phyloP scores from a whole-genome alignment of 2,329 filamentous ascomycete species.

The Hawksworthiomyces lignivorus region DNA sequence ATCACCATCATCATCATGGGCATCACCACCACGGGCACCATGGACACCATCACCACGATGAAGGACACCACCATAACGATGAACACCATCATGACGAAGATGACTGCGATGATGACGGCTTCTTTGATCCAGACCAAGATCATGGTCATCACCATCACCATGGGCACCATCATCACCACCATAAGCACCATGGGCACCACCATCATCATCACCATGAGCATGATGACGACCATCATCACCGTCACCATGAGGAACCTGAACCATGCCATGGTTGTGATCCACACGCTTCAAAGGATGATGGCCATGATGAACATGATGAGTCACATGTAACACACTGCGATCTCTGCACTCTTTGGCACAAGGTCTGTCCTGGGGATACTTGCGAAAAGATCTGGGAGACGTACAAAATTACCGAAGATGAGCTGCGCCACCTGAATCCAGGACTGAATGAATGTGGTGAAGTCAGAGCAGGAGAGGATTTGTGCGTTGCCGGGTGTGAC shows the following conservation, averaged over 20 bases:
- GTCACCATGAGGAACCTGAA: background rate
- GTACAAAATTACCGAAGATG: constrained; percentile 1
- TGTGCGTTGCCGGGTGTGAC: constrained; percentile 9
- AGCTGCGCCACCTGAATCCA: constrained; percentile 8
- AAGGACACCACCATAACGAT: background rate
- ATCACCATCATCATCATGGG: background rate
- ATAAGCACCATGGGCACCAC: constrained; percentile 1
- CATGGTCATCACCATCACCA: background rate
- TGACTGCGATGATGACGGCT: background rate
- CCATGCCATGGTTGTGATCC: no score
- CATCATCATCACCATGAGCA: background rate
- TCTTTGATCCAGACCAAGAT: no score
- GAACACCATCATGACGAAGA: no score
- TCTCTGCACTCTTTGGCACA: constrained; percentile 7
- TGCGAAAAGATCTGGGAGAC: background rate
- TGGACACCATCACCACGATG: background rate
- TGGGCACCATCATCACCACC: no score
- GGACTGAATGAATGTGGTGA: background rate
- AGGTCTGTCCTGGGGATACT: constrained; percentile 4
- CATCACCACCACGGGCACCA: background rate
- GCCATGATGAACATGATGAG: no score
- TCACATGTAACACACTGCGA: no score
- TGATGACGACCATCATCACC: constrained; percentile 2
- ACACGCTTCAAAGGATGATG: no score
- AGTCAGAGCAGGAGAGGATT: constrained; percentile 4